Evolutionary conservation across 331 rosid genomes (phyloP), one percentile per base, ranked within the genome.

Genomic region (Stylosanthes scabra): DNA sequence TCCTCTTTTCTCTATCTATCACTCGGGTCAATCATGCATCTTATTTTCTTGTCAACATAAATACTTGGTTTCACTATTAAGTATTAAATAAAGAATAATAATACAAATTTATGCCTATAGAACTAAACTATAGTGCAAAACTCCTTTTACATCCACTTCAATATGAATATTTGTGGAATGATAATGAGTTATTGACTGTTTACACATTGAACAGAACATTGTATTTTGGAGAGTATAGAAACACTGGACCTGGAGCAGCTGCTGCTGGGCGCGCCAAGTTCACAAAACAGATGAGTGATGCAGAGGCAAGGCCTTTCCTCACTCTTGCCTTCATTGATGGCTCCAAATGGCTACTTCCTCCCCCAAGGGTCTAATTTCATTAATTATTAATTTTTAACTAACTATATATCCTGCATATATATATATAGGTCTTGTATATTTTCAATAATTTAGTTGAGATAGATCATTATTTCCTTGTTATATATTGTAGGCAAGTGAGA

Each of bases 301-400:
- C 2, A 2, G 56, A 80, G 20, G 92, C 34, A n/a, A 63, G 59
- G 41, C 83, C 83, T n/a, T 89, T 73, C 74, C 0, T 92, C 13
- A 28, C 55, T 6, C 86, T 92, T 2, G 75, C 27, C 29, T 68
- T 52, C 12, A 58, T 90, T 74, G 31, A 85, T 41, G 91, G 61
- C 41, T 74, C 93, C 4, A 78, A 66, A 11, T 92, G 96, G 97
- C 27, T 92, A 46, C 94, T 89, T 58, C 97, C 97, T 65, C 88
- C 88, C 16, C 90, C 84, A 8, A 62, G 25, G 31, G 27, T 12
- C 64, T 81, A 76, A 60, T 31, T 28, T 76, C 72, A 60, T 31
- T 42, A 11, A 50, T 25, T 39, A 49, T 41, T 2, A 31, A 31
- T 50, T n/a, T 2, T 31, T 31, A 31, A 31, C 5, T 31, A 31